These are phyloP conservation scores for Brassica napus DNA, from an alignment of 345 rosid genomes.

Conservation along the genomic window Da-Ae NC_063449.1:12343501-12344000, in stretches of 20 bases:
- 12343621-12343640: neutral
- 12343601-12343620: conserved; percentile 25
- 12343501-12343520: conserved; percentile 22
- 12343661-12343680: conserved; percentile 15
- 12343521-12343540: conserved; percentile 10
- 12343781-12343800: neutral
- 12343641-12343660: conserved; percentile 27
- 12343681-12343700: conserved; percentile 13
- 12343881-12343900: neutral
- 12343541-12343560: conserved; percentile 7
- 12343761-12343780: neutral
- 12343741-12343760: conserved; percentile 4
- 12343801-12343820: neutral
- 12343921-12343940: neutral
- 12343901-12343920: neutral
- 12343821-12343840: conserved; percentile 22
- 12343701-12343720: conserved; percentile 21
- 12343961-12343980: neutral
- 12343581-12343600: conserved; percentile 33
- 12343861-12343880: conserved; percentile 9
- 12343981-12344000: neutral
- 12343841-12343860: conserved; percentile 12
- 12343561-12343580: conserved; percentile 24
- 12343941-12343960: neutral
- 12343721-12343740: neutral